Conservation (phyloP, 805 yeast species). For the Diddensiella transvaalensis region DNA sequence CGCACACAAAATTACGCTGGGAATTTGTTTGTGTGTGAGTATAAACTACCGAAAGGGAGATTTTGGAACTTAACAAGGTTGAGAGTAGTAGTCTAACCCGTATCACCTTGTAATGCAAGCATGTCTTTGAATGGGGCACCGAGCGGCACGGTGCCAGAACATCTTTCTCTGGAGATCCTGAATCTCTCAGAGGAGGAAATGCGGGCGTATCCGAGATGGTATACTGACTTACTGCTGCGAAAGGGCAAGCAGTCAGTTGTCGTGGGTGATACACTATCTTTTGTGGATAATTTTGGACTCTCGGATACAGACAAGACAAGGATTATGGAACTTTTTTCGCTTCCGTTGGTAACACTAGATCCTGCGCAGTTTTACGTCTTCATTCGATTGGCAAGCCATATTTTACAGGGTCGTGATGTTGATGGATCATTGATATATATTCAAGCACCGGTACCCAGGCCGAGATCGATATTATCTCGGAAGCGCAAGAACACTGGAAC, state of each 20-base stretch:
- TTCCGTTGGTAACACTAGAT: constrained; percentile 52
- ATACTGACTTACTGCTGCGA: constrained; percentile 73
- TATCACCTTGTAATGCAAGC: background rate
- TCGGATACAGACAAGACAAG: constrained; percentile 45
- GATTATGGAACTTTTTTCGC: constrained; percentile 32
- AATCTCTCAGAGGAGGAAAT: constrained; percentile 76
- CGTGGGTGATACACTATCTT: constrained; percentile 72
- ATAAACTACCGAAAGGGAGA: too few relatives aligned
- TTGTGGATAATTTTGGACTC: constrained; percentile 73
- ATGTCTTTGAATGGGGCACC: constrained; percentile 1
- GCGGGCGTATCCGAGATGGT: constrained; percentile 89
- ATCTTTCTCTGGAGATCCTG: constrained; percentile 29
- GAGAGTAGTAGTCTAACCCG: too few relatives aligned
- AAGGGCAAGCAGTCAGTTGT: constrained; percentile 61
- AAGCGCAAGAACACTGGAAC: constrained; percentile 38
- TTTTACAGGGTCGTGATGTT: constrained; percentile 48
- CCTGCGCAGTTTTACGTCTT: constrained; percentile 91
- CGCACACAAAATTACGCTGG: too few relatives aligned
- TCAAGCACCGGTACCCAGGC: constrained; percentile 70
- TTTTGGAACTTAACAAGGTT: too few relatives aligned
- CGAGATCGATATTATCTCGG: constrained; percentile 69
- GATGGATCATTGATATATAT: constrained; percentile 35
- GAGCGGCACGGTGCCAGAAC: constrained; percentile 10
- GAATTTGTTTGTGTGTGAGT: too few relatives aligned
- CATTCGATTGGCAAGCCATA: constrained; percentile 73